Evolutionary conservation across 768 basidiomycete species (phyloP).

Genomic region (Exidia glandulosa): DNA sequence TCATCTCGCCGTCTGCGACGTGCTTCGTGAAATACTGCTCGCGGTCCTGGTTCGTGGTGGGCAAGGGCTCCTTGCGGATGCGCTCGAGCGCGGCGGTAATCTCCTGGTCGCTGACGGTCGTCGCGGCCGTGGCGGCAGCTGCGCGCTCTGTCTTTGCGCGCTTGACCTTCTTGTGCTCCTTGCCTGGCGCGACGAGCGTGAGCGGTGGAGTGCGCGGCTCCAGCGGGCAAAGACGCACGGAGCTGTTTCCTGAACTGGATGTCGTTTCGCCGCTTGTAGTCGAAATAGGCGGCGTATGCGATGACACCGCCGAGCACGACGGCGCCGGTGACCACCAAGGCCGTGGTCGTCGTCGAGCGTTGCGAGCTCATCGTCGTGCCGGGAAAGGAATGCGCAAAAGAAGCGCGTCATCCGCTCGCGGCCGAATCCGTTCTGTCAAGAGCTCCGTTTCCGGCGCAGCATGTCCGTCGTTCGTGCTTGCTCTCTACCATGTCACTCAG

Average conservation of each 20-base stretch:
- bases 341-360: constrained; percentile 14
- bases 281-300: constrained; percentile 88
- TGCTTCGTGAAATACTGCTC: constrained; percentile 90
- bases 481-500: background rate
- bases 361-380: background rate
- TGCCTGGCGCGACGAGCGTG: constrained; percentile 44
- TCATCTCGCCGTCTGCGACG: constrained; percentile 77
- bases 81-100: constrained; percentile 53
- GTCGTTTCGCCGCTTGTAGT: constrained; percentile 88
- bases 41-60: constrained; percentile 58
- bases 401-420: background rate
- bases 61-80: constrained; percentile 59
- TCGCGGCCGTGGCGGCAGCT: constrained; percentile 19
- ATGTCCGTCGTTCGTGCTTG: background rate
- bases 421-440: background rate
- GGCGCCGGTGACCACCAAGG: constrained; percentile 29
- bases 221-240: constrained; percentile 39
- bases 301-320: constrained; percentile 43
- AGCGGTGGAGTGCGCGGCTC: background rate
- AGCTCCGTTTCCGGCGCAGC: background rate
- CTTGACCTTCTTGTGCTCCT: constrained; percentile 84
- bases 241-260: constrained; percentile 77
- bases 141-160: constrained; percentile 29
- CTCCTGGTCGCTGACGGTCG: constrained; percentile 33
- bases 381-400: background rate